Percentiles rank a stretch among this genome's conserved stretches.
phyloP scores from a whole-genome alignment of 2,329 filamentous ascomycete species.

The Niveomyces coronatus region DNA sequence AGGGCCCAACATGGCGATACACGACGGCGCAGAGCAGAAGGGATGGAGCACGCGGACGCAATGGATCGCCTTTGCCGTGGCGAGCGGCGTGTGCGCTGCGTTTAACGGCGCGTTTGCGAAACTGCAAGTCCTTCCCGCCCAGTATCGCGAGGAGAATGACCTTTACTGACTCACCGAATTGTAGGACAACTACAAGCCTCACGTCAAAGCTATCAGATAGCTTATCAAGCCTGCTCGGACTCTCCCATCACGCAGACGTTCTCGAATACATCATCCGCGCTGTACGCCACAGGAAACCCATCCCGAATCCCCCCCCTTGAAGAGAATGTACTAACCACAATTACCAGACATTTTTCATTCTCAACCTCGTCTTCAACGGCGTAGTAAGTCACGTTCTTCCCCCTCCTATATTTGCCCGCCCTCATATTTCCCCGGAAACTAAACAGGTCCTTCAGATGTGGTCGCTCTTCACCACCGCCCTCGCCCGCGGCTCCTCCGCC shows the following conservation, averaged over 20 bases:
- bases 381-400: slow-evolving; percentile 36
- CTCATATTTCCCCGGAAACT: too few relatives aligned
- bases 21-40: slow-evolving; percentile 3
- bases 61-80: slow-evolving; percentile 61
- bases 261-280: slow-evolving; percentile 40
- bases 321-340: slow-evolving; percentile 1
- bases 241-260: slow-evolving; percentile 28
- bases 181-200: slow-evolving; percentile 45
- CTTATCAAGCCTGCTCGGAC: slow-evolving; percentile 34
- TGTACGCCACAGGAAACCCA: slow-evolving; percentile 26
- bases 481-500: slow-evolving; percentile 64
- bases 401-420: too few relatives aligned
- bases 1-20: too few relatives aligned
- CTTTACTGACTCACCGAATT: background rate
- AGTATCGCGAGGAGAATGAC: background rate
- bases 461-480: slow-evolving; percentile 69
- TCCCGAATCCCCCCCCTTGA: too few relatives aligned
- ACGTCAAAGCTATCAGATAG: slow-evolving; percentile 37
- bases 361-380: slow-evolving; percentile 67
- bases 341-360: slow-evolving; percentile 56
- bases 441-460: slow-evolving; percentile 48
- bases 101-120: slow-evolving; percentile 80
- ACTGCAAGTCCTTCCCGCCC: slow-evolving; percentile 46
- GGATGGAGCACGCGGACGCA: slow-evolving; percentile 28
- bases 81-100: slow-evolving; percentile 67